Percentiles rank a stretch among this genome's conserved stretches.
Conservation (phyloP, 2,329 filamentous ascomycete species). For the Exophiala calicioides region DNA sequence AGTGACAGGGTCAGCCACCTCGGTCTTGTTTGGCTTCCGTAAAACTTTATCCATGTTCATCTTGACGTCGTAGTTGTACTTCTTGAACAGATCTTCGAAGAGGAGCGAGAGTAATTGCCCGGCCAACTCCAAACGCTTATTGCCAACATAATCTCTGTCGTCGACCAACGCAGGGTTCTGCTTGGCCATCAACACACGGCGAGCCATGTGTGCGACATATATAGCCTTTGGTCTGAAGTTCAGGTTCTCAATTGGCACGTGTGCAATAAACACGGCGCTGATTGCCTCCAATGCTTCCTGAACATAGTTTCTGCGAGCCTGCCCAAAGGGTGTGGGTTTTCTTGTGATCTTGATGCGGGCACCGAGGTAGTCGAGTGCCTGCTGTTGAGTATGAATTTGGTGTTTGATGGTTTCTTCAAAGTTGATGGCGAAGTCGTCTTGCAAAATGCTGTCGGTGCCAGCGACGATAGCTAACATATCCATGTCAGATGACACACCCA, state of each 20-base stretch:
- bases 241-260: conserved; percentile 85
- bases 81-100: conserved; percentile 98
- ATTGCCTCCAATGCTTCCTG: conserved; percentile 92
- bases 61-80: conserved; percentile 85
- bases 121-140: conserved; percentile 92
- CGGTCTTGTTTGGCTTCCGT: conserved; percentile 87
- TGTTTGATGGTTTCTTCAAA: conserved; percentile 88
- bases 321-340: conserved; percentile 57
- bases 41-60: conserved; percentile 92
- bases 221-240: conserved; percentile 97
- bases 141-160: conserved; percentile 95
- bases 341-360: conserved; percentile 83
- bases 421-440: conserved; percentile 93
- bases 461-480: conserved; percentile 92
- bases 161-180: conserved; percentile 88
- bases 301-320: conserved; percentile 72
- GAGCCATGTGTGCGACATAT: conserved; percentile 95
- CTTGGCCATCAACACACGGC: conserved; percentile 91
- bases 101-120: conserved; percentile 90
- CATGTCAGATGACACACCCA: conserved; percentile 90
- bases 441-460: conserved; percentile 82
- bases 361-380: conserved; percentile 91
- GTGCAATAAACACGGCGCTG: conserved; percentile 88
- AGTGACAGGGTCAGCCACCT: conserved; percentile 81
- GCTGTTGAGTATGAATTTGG: conserved; percentile 87